A percentile compares a stretch with the other conserved stretches of the same genome.
Conservation (phyloP, 768 basidiomycete species). For the Lactarius vividus region DNA sequence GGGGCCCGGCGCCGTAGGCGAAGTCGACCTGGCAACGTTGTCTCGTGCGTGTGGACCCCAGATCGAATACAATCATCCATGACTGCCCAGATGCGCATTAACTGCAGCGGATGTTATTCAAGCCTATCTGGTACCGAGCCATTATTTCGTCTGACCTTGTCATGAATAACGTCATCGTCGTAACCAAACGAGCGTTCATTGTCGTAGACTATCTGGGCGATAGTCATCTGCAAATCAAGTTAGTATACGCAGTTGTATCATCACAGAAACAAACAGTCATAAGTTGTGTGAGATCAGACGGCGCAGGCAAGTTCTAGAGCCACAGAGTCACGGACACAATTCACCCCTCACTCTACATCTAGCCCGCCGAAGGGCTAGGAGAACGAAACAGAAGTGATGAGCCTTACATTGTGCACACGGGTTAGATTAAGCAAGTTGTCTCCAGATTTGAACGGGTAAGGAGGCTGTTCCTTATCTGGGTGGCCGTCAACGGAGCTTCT, state of each 20-base stretch:
- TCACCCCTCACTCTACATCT: background rate
- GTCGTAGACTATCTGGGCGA: constrained; percentile 91
- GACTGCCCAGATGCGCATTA: constrained; percentile 81
- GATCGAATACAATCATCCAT: constrained; percentile 91
- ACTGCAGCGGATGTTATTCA: constrained; percentile 31
- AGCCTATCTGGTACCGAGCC: background rate
- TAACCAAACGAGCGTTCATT: constrained; percentile 84
- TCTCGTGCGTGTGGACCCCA: constrained; percentile 78
- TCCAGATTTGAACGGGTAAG: constrained; percentile 80
- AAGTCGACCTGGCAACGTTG: constrained; percentile 84
- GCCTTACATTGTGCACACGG: constrained; percentile 74
- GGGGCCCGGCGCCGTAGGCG: constrained; percentile 80
- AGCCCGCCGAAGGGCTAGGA: background rate
- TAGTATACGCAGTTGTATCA: constrained; percentile 2
- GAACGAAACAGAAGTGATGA: constrained; percentile 2
- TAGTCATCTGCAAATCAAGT: constrained; percentile 63
- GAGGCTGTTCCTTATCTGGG: constrained; percentile 56
- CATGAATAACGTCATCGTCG: constrained; percentile 68
- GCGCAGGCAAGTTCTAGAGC: background rate
- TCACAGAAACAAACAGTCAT: constrained; percentile 3
- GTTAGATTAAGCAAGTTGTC: constrained; percentile 73
- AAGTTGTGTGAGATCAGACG: background rate
- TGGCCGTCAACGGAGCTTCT: background rate
- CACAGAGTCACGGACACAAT: background rate
- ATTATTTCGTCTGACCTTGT: constrained; percentile 49